Base-by-base conservation (phyloP, 352 stramenopile species). In the Blastocystis sp. region DNA sequence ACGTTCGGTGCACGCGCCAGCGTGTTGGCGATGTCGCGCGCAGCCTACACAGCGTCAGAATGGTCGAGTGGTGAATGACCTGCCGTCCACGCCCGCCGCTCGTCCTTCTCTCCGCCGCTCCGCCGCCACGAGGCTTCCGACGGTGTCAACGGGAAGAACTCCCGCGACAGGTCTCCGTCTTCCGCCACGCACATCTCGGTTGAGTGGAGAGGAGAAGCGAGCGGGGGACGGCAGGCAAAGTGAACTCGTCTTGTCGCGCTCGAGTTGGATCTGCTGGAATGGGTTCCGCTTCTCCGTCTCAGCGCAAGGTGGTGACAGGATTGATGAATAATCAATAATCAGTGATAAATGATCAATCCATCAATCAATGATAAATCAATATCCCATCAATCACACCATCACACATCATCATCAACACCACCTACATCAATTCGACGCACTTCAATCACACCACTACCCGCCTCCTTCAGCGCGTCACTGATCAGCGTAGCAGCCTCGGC, bases 1-100 rank as follows among this genome's bases (percentile, higher is more conserved):
- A 99, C 92, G 89, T 98, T 99, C 87, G 94, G 93, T 71, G 93
- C 96, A 88, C 93, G 94, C 64, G 96, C 93, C 36, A 99, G 91
- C 51, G 96, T 98, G 89, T 93, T 92, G 4, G 97, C 97, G 88
- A 99, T 98, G 89, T 99, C 96, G 87, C 96, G 97, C n/a, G 97
- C 96, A 16, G 97, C 96, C 89, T 78, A 78, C 16, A 78, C 14
- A 63, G 29, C n/a, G 51, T 61, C 7, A 61, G 51, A 29, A n/a
- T 61, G 51, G 14, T n/a, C n/a, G 51, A 29, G 51, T 21, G 11
- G 7, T 61, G 51, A 61, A 61, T 61, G 51, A 9, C 51, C 51
- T 21, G n/a, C n/a, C 14, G 51, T n/a, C 51, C 51, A 21, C 8
- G 8, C 8, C 18, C 44, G 44, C 44, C 8, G 44, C 44, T 8